Percentiles rank a stretch among this genome's conserved stretches.
phyloP scores from a whole-genome alignment of 495 filamentous ascomycete species.

The Penicillium flavigenum region DNA sequence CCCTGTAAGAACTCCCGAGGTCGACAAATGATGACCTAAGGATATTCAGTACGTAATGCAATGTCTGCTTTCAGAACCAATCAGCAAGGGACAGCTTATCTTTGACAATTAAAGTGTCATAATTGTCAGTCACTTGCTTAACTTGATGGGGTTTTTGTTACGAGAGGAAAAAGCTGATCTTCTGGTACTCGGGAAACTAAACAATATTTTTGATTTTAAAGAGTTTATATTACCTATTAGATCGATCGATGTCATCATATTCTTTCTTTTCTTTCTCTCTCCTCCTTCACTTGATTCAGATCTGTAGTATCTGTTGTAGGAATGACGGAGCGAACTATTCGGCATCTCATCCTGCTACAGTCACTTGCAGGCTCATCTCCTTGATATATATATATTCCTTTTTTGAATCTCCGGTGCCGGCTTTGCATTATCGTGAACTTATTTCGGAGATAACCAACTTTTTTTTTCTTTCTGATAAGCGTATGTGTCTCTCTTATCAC shows the following conservation, averaged over 20 bases:
- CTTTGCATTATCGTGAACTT: not conserved
- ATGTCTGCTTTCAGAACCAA: constrained; percentile 21
- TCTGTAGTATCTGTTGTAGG: constrained; percentile 11
- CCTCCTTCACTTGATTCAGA: constrained; percentile 1
- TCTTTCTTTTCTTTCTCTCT: not conserved
- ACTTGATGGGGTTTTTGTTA: constrained; percentile 21
- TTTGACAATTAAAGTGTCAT: constrained; percentile 29
- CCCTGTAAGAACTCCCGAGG: not conserved
- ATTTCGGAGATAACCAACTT: constrained; percentile 23
- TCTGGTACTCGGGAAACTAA: constrained; percentile 14
- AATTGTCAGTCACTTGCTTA: constrained; percentile 15
- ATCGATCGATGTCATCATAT: constrained; percentile 22
- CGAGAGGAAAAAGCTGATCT: constrained; percentile 32
- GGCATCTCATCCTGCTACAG: constrained; percentile 34
- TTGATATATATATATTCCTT: constrained; percentile 10
- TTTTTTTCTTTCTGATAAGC: constrained; percentile 20
- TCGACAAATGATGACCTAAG: constrained; percentile 6
- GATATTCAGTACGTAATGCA: constrained; percentile 30
- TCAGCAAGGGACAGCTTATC: constrained; percentile 25
- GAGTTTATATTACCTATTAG: constrained; percentile 6
- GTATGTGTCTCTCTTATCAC: constrained; percentile 6
- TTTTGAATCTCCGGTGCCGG: constrained; percentile 12
- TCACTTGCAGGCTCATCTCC: constrained; percentile 24
- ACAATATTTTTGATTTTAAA: not conserved
- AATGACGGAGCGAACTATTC: constrained; percentile 37